Evolutionary conservation across 2,329 filamentous ascomycete species (phyloP).

Genomic region (Ceratocystis huliohia): DNA sequence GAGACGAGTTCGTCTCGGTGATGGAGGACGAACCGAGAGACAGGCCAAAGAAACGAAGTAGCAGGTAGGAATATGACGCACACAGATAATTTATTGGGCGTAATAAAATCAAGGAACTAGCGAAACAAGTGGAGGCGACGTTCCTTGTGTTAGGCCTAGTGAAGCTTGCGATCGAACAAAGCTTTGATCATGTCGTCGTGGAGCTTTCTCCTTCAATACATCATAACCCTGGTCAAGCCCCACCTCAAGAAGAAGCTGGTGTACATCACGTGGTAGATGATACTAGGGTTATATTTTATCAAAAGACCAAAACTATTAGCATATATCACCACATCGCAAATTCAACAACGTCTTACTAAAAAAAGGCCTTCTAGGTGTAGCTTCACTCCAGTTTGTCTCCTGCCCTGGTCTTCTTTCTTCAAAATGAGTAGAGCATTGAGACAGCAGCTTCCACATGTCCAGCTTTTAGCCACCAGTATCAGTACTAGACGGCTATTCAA

Average conservation of each 20-base stretch:
- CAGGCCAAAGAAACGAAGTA: neutral
- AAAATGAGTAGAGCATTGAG: neutral
- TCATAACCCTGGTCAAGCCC: neutral
- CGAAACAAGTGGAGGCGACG: neutral
- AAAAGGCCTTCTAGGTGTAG: neutral
- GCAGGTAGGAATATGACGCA: neutral
- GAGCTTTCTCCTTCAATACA: neutral
- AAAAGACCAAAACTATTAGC: neutral
- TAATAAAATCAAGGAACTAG: neutral
- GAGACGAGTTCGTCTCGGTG: neutral
- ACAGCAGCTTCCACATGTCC: neutral
- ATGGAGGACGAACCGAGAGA: neutral
- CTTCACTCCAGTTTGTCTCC: neutral
- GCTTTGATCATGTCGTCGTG: slow-evolving; percentile 7
- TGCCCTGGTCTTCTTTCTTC: neutral
- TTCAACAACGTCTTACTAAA: neutral
- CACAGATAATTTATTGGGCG: too few relatives aligned
- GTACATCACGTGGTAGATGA: neutral
- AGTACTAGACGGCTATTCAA: slow-evolving; percentile 3
- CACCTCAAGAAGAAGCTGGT: neutral
- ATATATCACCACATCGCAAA: neutral
- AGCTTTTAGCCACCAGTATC: neutral
- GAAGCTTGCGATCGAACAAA: neutral
- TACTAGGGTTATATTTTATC: neutral
- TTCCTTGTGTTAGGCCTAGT: neutral